Base-by-base conservation (phyloP, 2,329 filamentous ascomycete genomes). In the Mycosphaerella sp. region DNA sequence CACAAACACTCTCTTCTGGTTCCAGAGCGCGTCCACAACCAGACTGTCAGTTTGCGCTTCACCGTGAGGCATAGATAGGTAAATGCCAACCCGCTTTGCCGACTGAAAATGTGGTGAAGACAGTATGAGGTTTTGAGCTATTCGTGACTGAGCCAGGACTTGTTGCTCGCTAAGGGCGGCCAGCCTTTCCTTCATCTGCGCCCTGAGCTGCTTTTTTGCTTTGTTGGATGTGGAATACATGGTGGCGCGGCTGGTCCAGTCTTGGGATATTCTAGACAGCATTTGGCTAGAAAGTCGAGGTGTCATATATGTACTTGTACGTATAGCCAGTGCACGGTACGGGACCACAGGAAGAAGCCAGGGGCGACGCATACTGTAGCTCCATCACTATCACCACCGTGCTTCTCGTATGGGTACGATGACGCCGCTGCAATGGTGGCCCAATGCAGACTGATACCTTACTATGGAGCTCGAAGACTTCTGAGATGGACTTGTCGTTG, bases 11-110 rank as follows among this genome's bases (percentile, higher is more conserved):
- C 84, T 76, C 71, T 97, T 98, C 1, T 16, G 21, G 4, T n/a
- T 70, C 6, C 73, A 71, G 21, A 98, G 75, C 10, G 91, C 90
- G 73, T 96, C 81, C 25, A 81, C 80, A 7, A 97, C 88, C 49
- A 97, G 88, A 43, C 77, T 74, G 45, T 84, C 82, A 1, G 93
- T 98, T 60, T 89, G 87, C 21, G 95, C 79, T 72, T 98, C 93
- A 18, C 84, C 86, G 8, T 76, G 73, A 0, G 90, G 89, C 93
- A 98, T 98, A 9, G 91, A 93, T 13, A 98, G 76, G 67, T 95
- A 98, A 50, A 98, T 78, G 61, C 87, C 89, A 63, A 98, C 80
- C 47, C 81, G 79, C 54, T 75, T 78, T 37, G 93, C 90, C 49
- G 84, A 75, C 57, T 81, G 73, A 67, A 95, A 98, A 49, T 89